Percentiles rank a stretch among this genome's conserved stretches.
Conservation (phyloP, 2,329 filamentous ascomycete species). For the Trichoderma simmonsii region DNA sequence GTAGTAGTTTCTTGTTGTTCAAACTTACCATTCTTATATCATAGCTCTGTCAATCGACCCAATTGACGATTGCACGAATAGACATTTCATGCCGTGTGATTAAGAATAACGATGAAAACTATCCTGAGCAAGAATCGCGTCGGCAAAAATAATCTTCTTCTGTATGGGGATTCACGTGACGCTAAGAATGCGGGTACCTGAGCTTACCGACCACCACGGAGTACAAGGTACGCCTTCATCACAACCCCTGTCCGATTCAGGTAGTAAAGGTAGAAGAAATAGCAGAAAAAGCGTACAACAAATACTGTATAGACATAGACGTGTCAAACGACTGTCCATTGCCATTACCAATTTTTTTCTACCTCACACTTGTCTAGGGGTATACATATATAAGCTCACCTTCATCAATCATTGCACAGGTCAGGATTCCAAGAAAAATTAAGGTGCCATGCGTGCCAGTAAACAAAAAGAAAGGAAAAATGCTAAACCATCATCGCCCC, state of each 20-base stretch:
- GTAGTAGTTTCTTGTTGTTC: no score
- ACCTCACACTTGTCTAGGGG: constrained; percentile 13
- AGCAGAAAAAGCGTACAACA: background rate
- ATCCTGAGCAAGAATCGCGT: background rate
- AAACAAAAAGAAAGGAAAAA: constrained; percentile 8
- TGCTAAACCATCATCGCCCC: constrained; percentile 42
- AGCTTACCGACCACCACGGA: background rate
- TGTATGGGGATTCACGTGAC: background rate
- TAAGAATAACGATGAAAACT: background rate
- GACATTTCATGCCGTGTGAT: background rate
- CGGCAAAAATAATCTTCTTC: background rate
- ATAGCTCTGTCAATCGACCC: background rate
- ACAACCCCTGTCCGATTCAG: background rate
- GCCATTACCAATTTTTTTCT: background rate
- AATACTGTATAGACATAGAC: background rate
- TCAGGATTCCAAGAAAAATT: constrained; percentile 6
- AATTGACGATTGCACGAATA: background rate
- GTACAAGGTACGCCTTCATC: background rate
- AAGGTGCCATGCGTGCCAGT: constrained; percentile 9
- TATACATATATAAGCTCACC: constrained; percentile 18
- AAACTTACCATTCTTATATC: background rate
- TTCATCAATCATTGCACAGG: constrained; percentile 8
- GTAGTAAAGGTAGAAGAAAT: background rate
- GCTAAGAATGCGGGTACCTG: background rate
- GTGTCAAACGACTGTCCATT: background rate